Base-by-base conservation (phyloP, 345 rosid genomes). In the Gossypium raimondii region DNA sequence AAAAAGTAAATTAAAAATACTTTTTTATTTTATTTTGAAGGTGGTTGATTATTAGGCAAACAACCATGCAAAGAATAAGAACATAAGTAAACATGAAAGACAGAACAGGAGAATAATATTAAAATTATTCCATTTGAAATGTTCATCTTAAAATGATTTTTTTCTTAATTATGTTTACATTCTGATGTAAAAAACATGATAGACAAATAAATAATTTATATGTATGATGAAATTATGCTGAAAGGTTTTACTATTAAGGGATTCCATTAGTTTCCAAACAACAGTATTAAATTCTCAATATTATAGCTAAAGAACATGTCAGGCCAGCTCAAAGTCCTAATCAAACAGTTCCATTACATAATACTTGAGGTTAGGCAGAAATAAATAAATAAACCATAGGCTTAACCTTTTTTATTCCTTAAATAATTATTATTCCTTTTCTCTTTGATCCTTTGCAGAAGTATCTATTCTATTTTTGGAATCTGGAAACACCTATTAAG, bases 281-380 rank as follows among this genome's bases (percentile, higher is more conserved):
- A 34, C 38, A 34, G 6, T 34, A 34, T 1, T 34, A 34, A 34
- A 34, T 34, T 34, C 38, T 34, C 38, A 34, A 34, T 34, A 34
- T 34, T 34, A 34, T 34, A 4, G 61, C 45, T 70, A 48, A 44
- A 70, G 11, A 70, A 29, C 45, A 64, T 14, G 17, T 70, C 38
- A 51, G 34, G 60, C 73, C 61, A 52, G 47, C 73, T 24, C 72
- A 34, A 24, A 8, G 18, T 45, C 51, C 52, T 67, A 48, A 67
- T 67, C 38, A 67, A 22, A 45, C 20, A 2, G 48, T 18, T 29
- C 1, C 38, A 34, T 34, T 34, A 34, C 38, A 34, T 34, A 34
- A 34, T 34, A 34, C 6, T 34, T 4, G 38, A 34, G 38, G 6
- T 34, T 34, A 4, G 38, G 1, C 38, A 34, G 0, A 17, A 53